Percentiles rank a stretch among this genome's conserved stretches.
Evolutionary conservation across 2,329 filamentous ascomycete species (phyloP).

Genomic region (Fusarium marasasianum): DNA sequence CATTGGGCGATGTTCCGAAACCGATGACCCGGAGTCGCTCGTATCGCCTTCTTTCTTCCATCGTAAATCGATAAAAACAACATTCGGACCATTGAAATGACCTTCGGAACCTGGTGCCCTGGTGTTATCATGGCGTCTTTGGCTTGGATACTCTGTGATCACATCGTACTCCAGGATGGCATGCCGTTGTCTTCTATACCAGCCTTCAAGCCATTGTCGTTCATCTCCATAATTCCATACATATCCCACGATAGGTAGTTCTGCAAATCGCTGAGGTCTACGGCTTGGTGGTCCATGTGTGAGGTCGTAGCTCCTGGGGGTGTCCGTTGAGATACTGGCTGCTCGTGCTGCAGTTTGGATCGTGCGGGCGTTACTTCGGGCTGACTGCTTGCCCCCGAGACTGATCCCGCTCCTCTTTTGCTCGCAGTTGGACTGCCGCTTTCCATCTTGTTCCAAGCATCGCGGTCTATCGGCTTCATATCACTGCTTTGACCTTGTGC

Average conservation of each 20-base stretch:
- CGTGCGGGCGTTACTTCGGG: conserved; percentile 38
- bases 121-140: neutral
- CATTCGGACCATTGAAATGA: neutral
- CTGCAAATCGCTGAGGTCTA: conserved; percentile 52
- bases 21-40: conserved; percentile 23
- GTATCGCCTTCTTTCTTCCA: neutral
- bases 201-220: conserved; percentile 48
- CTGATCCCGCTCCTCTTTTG: conserved; percentile 23
- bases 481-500: conserved; percentile 34
- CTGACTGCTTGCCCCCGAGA: conserved; percentile 22
- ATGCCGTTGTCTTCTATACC: conserved; percentile 48
- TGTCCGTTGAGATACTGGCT: conserved; percentile 44
- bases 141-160: neutral
- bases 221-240: conserved; percentile 54
- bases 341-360: conserved; percentile 51
- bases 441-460: conserved; percentile 20
- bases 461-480: conserved; percentile 26
- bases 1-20: conserved; percentile 31
- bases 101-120: neutral
- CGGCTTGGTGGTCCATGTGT: conserved; percentile 48
- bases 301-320: conserved; percentile 31
- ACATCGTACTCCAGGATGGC: conserved; percentile 44
- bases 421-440: conserved; percentile 25
- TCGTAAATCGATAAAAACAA: neutral
- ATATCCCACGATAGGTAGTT: conserved; percentile 53